Evolutionary conservation across 352 stramenopile genomes (phyloP).

Genomic region (Phytophthora pinifolia): DNA sequence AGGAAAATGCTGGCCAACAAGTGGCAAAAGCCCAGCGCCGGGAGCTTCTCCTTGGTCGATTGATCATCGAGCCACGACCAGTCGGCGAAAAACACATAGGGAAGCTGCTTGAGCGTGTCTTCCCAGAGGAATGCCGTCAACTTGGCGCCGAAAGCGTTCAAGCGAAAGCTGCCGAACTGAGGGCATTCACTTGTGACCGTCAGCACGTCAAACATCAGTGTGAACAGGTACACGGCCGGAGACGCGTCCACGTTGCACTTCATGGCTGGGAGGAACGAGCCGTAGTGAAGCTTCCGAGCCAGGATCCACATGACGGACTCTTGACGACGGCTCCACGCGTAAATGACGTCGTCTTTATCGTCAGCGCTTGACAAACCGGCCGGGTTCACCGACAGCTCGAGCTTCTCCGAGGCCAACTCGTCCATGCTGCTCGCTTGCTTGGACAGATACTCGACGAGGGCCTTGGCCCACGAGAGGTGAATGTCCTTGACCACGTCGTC

Average conservation of each 20-base stretch:
- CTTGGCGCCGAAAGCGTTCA: conserved; percentile 48
- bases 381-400: conserved; percentile 30
- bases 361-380: conserved; percentile 17
- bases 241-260: conserved; percentile 28
- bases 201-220: conserved; percentile 52
- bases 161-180: conserved; percentile 35
- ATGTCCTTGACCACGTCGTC: conserved; percentile 31
- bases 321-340: conserved; percentile 33
- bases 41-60: conserved; percentile 33
- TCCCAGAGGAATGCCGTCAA: conserved; percentile 50
- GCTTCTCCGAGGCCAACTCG: conserved; percentile 8
- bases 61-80: conserved; percentile 72
- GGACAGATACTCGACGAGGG: conserved; percentile 18
- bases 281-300: conserved; percentile 22
- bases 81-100: conserved; percentile 61
- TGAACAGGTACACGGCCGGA: conserved; percentile 52
- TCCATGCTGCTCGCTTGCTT: conserved; percentile 13
- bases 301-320: conserved; percentile 30
- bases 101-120: conserved; percentile 45
- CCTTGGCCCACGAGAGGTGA: conserved; percentile 36
- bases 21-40: conserved; percentile 51
- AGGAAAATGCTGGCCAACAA: conserved; percentile 47
- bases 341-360: conserved; percentile 30
- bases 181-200: conserved; percentile 20
- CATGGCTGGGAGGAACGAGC: conserved; percentile 24